Percentiles rank a stretch among this genome's conserved stretches.
phyloP scores from a whole-genome alignment of 1,284 basidiomycete species.

The Erythrobasidium hasegawianum region DNA sequence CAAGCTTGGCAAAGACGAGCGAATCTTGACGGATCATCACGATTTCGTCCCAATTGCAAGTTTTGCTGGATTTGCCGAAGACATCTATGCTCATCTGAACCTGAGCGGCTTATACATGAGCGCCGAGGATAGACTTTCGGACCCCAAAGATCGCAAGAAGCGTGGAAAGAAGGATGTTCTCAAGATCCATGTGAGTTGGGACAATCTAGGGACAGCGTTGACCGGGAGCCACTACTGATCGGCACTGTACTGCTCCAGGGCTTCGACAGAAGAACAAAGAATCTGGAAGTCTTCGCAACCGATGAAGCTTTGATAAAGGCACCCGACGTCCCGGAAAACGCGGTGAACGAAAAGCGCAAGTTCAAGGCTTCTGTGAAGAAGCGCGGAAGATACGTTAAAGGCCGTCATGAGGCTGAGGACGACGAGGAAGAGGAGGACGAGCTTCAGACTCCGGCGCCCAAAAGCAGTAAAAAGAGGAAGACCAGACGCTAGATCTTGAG shows the following conservation, averaged over 20 bases:
- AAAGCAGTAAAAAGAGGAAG: no score
- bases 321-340: no score
- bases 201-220: neutral
- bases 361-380: no score
- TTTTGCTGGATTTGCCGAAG: neutral
- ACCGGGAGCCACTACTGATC: no score
- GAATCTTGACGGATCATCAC: constrained; percentile 1
- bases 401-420: no score
- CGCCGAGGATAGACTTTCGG: neutral
- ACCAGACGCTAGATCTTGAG: no score
- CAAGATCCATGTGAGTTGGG: neutral
- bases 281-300: neutral
- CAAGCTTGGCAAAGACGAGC: neutral
- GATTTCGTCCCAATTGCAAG: neutral
- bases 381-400: no score
- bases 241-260: neutral
- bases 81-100: neutral
- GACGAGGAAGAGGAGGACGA: no score
- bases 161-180: neutral
- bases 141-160: neutral
- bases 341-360: no score
- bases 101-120: neutral
- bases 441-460: no score
- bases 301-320: no score
- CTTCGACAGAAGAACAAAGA: neutral